Evolutionary conservation across 2,329 filamentous ascomycete species (phyloP).

Genomic region (Macroventuria anomochaeta): DNA sequence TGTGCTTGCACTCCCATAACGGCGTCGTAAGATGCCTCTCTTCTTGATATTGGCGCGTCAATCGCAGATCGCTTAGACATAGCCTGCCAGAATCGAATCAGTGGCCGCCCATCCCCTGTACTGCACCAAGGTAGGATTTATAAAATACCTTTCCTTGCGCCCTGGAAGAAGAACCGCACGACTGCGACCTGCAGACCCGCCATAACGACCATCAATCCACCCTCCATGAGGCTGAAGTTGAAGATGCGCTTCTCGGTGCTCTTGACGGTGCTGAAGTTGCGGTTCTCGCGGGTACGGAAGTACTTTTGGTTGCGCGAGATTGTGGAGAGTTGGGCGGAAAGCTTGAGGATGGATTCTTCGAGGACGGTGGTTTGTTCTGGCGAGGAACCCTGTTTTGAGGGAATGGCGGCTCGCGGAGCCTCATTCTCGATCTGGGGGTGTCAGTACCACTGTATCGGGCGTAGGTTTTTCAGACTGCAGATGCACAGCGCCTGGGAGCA

Average conservation of each 20-base stretch:
- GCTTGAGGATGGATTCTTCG: slow-evolving; percentile 94
- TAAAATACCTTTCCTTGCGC: slow-evolving; percentile 66
- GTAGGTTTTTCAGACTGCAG: not conserved
- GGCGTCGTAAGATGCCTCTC: not conserved
- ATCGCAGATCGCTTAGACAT: slow-evolving; percentile 21
- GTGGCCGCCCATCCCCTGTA: slow-evolving; percentile 10
- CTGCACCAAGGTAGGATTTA: slow-evolving; percentile 11
- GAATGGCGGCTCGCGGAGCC: slow-evolving; percentile 75
- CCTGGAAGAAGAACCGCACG: slow-evolving; percentile 98
- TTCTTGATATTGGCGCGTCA: not conserved
- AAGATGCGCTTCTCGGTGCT: slow-evolving; percentile 96
- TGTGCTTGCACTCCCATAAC: not conserved
- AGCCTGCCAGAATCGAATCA: slow-evolving; percentile 32
- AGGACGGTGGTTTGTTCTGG: slow-evolving; percentile 88
- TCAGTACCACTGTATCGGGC: not conserved
- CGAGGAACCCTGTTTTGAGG: slow-evolving; percentile 84
- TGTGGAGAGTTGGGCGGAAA: slow-evolving; percentile 90
- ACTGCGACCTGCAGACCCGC: slow-evolving; percentile 95
- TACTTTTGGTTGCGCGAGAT: slow-evolving; percentile 98
- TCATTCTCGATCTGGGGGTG: slow-evolving; percentile 87
- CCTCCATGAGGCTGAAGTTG: slow-evolving; percentile 96
- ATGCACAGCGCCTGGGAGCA: not conserved
- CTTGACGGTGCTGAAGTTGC: slow-evolving; percentile 96
- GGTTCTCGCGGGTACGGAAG: slow-evolving; percentile 97
- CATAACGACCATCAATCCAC: slow-evolving; percentile 91